These are phyloP conservation scores for Teunomyces stri DNA, from an alignment of 805 yeast species.

Conservation along the genomic window DNA sequence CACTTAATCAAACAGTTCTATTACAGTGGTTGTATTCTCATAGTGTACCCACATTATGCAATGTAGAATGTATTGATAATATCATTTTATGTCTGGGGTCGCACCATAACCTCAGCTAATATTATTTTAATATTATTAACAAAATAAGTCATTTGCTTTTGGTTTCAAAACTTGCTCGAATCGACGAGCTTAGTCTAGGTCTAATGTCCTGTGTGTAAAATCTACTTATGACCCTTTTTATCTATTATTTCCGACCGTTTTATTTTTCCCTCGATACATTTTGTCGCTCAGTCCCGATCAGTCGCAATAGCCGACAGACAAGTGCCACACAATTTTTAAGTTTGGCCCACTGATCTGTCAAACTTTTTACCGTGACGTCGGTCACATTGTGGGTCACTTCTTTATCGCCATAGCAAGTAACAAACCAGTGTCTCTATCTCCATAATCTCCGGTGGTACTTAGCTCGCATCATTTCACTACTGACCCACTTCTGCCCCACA, in stretches of 20 bases:
- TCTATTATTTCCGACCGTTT: constrained; percentile 2
- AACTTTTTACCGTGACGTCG: background rate
- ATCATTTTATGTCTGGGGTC: background rate
- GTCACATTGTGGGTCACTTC: background rate
- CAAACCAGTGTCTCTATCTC: background rate
- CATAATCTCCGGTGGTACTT: too few relatives aligned
- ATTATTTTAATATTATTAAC: background rate
- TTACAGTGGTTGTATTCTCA: too few relatives aligned
- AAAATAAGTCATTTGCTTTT: background rate
- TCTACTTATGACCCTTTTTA: background rate
- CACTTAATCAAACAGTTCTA: background rate
- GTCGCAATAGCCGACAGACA: background rate
- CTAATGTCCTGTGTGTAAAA: background rate
- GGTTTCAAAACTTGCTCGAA: background rate
- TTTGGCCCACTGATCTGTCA: background rate
- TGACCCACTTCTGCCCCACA: too few relatives aligned
- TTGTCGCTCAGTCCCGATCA: background rate
- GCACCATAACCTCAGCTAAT: background rate
- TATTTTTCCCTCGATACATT: background rate
- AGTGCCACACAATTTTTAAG: background rate
- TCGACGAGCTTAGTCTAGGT: too few relatives aligned
- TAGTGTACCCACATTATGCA: too few relatives aligned
- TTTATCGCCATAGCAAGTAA: background rate
- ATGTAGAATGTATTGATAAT: too few relatives aligned
- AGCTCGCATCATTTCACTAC: too few relatives aligned